Conservation (phyloP, 2,329 filamentous ascomycete genomes). For the Pestalotiopsis sp. region DNA sequence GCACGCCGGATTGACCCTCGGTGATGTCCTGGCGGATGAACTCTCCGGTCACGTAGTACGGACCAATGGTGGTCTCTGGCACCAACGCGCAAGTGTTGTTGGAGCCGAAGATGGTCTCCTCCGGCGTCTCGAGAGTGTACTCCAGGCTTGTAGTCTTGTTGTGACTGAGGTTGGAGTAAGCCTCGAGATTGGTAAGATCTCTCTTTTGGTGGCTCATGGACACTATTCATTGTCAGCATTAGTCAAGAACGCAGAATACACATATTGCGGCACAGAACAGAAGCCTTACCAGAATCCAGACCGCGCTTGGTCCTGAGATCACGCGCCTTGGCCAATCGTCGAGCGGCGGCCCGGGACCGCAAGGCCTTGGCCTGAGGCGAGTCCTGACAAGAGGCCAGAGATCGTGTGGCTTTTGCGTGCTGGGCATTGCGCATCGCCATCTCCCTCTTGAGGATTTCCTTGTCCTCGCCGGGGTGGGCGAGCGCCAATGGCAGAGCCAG, state of each 20-base stretch:
- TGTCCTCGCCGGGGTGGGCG: constrained; percentile 7
- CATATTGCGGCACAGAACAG: background rate
- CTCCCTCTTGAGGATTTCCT: background rate
- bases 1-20: constrained; percentile 49
- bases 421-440: constrained; percentile 5
- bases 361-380: background rate
- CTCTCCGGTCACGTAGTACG: constrained; percentile 59
- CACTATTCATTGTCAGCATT: background rate
- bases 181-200: constrained; percentile 4
- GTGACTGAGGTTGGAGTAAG: constrained; percentile 4
- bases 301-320: background rate
- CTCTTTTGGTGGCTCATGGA: constrained; percentile 10
- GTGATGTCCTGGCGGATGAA: constrained; percentile 50
- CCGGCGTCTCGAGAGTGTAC: constrained; percentile 36
- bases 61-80: constrained; percentile 56
- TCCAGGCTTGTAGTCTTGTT: constrained; percentile 2
- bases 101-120: constrained; percentile 40
- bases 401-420: background rate
- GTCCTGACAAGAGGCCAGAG: background rate
- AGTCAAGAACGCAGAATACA: background rate
- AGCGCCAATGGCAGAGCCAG: background rate
- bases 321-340: constrained; percentile 1
- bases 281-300: background rate
- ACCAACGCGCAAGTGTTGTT: constrained; percentile 52
- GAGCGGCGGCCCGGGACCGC: background rate